Evolutionary conservation across 2,329 filamentous ascomycete genomes (phyloP), one percentile per base, ranked within the genome.

Genomic region (Arthroderma sp.): DNA sequence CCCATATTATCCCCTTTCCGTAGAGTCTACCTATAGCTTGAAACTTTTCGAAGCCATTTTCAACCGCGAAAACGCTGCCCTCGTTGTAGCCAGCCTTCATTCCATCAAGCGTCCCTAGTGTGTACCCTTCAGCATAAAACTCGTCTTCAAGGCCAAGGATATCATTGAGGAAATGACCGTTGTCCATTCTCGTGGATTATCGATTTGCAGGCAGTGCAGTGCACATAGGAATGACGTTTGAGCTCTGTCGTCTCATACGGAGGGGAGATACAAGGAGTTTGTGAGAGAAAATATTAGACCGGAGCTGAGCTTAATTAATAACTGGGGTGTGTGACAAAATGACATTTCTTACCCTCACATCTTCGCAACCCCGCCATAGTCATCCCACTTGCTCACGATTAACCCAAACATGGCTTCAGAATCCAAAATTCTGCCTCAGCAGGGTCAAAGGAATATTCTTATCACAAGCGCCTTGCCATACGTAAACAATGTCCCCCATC

Each of bases 31-130:
- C 91, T 70, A 89, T 81, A 61, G 89, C 85, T 43, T 87, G 68
- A 67, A 94, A 96, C 73, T 95, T 97, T 65, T 95, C 88, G 65
- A 93, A 97, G 0, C 91, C 91, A 62, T 91, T 93, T 69, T 94
- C 87, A 43, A 97, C 81, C 0, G 91, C 93, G 68, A 97, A 89
- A 19, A 89, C 82, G 55, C 90, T 87, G 60, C 93, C 93, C 77
- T 98, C 93, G 62, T 88, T 83, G 58, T 85, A 84, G 39, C 93
- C 93, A 33, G 88, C 85, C 59, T 80, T 79, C 41, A 82, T 76
- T 59, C 93, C 93, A 71, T 95, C 91, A 41, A 78, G 74, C 52
- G 82, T 71, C 44, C 93, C 93, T 56, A 88, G 80, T 4, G 77
- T 71, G 75, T 90, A 91, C 59, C 93, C 93, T 71, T 91, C 83